phyloP scores from a whole-genome alignment of 108 stramenopile species.

The Halocafeteria seosinensis region DNA sequence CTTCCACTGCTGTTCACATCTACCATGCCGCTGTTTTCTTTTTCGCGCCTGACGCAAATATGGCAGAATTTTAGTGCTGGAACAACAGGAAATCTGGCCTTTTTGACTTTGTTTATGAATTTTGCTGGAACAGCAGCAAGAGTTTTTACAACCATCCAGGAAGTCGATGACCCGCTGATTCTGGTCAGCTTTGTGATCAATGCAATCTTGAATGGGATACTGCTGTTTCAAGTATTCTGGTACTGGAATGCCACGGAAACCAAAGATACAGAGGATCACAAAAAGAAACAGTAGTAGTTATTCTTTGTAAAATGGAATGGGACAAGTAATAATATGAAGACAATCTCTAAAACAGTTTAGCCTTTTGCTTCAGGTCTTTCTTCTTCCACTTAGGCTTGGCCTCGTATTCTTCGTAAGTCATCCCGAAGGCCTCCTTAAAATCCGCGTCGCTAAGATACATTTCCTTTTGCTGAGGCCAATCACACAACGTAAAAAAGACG shows the following conservation, averaged over 20 bases:
- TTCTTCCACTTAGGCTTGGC: constrained; percentile 8
- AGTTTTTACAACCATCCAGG: background rate
- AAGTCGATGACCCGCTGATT: background rate
- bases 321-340: no score
- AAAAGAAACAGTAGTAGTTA: no score
- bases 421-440: constrained; percentile 2
- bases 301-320: no score
- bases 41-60: background rate
- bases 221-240: background rate
- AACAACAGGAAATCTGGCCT: background rate
- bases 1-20: background rate
- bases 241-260: background rate
- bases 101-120: background rate
- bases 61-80: background rate
- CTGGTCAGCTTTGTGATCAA: background rate
- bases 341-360: constrained; percentile 2
- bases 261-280: no score
- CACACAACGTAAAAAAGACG: background rate
- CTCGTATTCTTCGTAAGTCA: background rate
- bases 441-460: constrained; percentile 10
- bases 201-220: background rate
- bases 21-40: background rate
- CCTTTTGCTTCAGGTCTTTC: background rate
- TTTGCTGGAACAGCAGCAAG: background rate
- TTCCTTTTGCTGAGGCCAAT: constrained; percentile 1